phyloP scores from a whole-genome alignment of 2,329 filamentous ascomycete genomes.

The Aspergillus sp. region DNA sequence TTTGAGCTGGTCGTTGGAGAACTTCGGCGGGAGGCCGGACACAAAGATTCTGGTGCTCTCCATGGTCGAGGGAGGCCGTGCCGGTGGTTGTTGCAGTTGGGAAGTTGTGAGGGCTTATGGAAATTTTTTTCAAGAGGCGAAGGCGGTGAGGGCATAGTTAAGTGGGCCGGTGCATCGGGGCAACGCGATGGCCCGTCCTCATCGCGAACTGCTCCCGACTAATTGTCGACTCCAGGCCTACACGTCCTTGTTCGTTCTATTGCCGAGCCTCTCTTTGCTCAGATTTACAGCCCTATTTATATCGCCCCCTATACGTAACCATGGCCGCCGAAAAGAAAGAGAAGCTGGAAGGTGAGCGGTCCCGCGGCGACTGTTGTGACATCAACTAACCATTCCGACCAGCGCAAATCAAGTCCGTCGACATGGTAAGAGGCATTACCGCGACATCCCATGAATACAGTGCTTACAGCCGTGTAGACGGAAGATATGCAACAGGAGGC shows the following conservation, averaged over 20 bases:
- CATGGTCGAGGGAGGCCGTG: slow-evolving; percentile 39
- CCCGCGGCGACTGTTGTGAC: slow-evolving; percentile 1
- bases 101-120: neutral
- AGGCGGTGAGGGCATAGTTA: slow-evolving; percentile 8
- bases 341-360: slow-evolving; percentile 62
- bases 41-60: slow-evolving; percentile 67
- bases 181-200: neutral
- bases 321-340: slow-evolving; percentile 51
- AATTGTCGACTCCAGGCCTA: no score
- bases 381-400: slow-evolving; percentile 13
- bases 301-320: slow-evolving; percentile 4
- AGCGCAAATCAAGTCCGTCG: slow-evolving; percentile 97
- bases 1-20: slow-evolving; percentile 74
- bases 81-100: slow-evolving; percentile 1
- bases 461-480: slow-evolving; percentile 49
- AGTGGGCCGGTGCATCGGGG: slow-evolving; percentile 15
- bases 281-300: slow-evolving; percentile 3
- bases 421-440: slow-evolving; percentile 63
- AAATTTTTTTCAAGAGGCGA: slow-evolving; percentile 3
- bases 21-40: slow-evolving; percentile 68
- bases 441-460: slow-evolving; percentile 4
- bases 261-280: no score
- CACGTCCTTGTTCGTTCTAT: no score
- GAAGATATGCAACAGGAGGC: slow-evolving; percentile 96
- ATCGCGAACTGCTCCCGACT: no score